These are phyloP conservation scores for Drechslerella coelobrocha DNA, from an alignment of 2,329 filamentous ascomycete species.

Conservation along the genomic window DNA sequence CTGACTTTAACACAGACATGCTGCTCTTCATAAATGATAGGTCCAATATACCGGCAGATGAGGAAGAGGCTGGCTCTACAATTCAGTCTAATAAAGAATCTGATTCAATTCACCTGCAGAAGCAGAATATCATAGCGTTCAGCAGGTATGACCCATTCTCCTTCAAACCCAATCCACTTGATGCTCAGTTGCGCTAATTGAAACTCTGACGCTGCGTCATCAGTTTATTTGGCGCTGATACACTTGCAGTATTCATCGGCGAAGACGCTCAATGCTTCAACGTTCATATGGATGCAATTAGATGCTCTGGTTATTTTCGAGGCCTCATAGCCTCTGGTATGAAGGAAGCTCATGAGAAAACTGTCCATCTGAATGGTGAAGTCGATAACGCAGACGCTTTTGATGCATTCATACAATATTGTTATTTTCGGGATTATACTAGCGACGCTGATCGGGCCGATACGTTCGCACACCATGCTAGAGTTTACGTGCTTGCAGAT, in stretches of 20 bases:
- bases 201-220: background rate
- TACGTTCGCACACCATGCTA: conserved; percentile 7
- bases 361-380: conserved; percentile 3
- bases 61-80: background rate
- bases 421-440: conserved; percentile 26
- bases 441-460: background rate
- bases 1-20: conserved; percentile 37
- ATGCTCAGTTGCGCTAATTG: conserved; percentile 14
- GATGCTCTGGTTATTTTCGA: conserved; percentile 23
- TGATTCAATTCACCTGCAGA: conserved; percentile 1
- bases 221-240: conserved; percentile 7
- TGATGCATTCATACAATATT: conserved; percentile 24
- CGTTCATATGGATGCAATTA: conserved; percentile 11
- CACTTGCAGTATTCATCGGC: conserved; percentile 7
- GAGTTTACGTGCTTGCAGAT: conserved; percentile 24
- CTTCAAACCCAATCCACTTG: background rate
- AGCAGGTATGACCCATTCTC: conserved; percentile 18
- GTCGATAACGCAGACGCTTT: conserved; percentile 21
- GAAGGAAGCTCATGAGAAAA: conserved; percentile 15
- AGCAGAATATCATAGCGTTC: conserved; percentile 14
- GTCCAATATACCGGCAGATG: background rate
- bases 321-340: conserved; percentile 10
- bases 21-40: conserved; percentile 16
- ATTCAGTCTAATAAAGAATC: background rate
- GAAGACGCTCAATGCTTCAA: conserved; percentile 13